Base-by-base conservation (phyloP, 768 basidiomycete species). In the Lactarius vividus region DNA sequence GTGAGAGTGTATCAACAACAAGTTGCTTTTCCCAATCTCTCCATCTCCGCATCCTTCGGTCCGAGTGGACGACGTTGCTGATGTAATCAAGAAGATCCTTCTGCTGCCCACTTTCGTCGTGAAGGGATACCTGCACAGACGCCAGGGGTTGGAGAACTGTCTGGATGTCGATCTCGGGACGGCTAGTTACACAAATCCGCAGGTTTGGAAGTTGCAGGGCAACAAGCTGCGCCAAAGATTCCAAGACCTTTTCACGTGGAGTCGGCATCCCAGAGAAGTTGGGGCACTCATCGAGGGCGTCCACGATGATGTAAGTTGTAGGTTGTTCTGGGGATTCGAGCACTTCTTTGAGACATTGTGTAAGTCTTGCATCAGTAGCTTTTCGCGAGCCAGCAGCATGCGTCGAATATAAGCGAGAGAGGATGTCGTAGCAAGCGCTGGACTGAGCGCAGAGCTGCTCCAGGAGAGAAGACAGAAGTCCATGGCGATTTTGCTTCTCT, bases 281-380 rank as follows among this genome's bases (percentile, higher is more conserved):
- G 1, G 61, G 62, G 16, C 65, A 67, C 33, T 66, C 65, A 9
- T 66, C 65, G 2, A 63, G 37, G 15, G 61, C 65, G n/a, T 66
- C 65, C 2, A 64, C 20, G 1, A 67, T n/a, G 0, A 67, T 13
- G 28, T 65, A 65, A 26, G 52, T 28, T 20, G 20, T 1, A 13
- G 55, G 26, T 20, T 58, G 62, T 23, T 23, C 39, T 11, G 61
- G 46, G 16, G 35, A 16, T n/a, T 55, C 15, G 10, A 66, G 65
- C 35, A 66, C 39, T 7, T 66, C 57, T 18, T 18, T 66, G 13
- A 62, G 23, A 49, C 39, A 37, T 35, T 31, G n/a, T 2, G 29
- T 13, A 10, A 61, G 52, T 8, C 13, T 20, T 11, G 7, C 31
- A 3, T 42, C 60, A 3, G 7, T 31, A 0, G 64, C 40, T 13